A percentile compares a stretch with the other conserved stretches of the same genome.
These are phyloP conservation scores for Paracoccidioides brasiliensis DNA, from an alignment of 2,329 filamentous ascomycete genomes.

Conservation along the genomic window DNA sequence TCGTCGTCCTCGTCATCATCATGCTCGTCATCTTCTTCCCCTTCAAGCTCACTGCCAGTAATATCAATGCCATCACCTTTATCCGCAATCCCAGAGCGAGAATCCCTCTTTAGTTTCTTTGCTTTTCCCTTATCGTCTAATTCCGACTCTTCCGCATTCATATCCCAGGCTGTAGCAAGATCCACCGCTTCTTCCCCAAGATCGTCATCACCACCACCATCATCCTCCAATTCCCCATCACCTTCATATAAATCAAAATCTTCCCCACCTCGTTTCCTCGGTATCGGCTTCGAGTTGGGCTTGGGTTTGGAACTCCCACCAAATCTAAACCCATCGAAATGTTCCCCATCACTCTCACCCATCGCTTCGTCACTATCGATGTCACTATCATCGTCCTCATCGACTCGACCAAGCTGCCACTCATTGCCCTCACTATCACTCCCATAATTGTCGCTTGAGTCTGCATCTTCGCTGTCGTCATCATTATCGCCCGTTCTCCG, in stretches of 20 bases:
- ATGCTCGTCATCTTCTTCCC: slow-evolving; percentile 30
- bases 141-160: slow-evolving; percentile 39
- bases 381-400: slow-evolving; percentile 54
- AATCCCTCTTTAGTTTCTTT: slow-evolving; percentile 17
- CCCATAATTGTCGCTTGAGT: slow-evolving; percentile 52
- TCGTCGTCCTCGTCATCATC: slow-evolving; percentile 31
- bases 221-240: slow-evolving; percentile 27
- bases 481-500: slow-evolving; percentile 20
- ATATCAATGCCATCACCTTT: slow-evolving; percentile 30
- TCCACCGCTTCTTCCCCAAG: slow-evolving; percentile 52
- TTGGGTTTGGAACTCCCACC: slow-evolving; percentile 42
- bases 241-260: slow-evolving; percentile 34
- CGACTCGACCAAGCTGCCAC: slow-evolving; percentile 64
- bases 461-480: slow-evolving; percentile 26
- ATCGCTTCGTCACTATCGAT: slow-evolving; percentile 71
- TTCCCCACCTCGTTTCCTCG: slow-evolving; percentile 26
- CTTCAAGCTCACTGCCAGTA: slow-evolving; percentile 31
- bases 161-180: slow-evolving; percentile 48
- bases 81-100: slow-evolving; percentile 17
- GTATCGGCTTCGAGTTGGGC: slow-evolving; percentile 19
- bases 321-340: slow-evolving; percentile 64
- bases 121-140: slow-evolving; percentile 24
- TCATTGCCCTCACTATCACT: slow-evolving; percentile 78
- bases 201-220: slow-evolving; percentile 50
- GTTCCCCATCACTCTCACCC: slow-evolving; percentile 76